These are phyloP conservation scores for Leishmania martiniquensis DNA, from an alignment of 208 protist species.

Conservation along the genomic window DNA sequence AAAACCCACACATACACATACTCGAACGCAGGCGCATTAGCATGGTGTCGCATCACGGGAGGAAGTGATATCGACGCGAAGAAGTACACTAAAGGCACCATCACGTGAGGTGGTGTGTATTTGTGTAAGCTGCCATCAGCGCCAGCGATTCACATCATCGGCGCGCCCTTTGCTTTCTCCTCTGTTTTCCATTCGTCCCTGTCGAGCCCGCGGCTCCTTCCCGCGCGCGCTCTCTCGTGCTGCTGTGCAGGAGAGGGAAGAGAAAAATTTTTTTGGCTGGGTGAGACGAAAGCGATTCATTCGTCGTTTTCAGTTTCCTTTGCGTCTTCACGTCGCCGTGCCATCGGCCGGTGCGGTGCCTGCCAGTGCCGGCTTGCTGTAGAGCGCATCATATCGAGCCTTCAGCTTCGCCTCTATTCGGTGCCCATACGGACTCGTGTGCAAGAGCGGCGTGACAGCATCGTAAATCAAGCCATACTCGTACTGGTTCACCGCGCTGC, in stretches of 20 bases:
- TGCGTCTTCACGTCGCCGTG: background rate
- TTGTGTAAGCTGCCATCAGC: background rate
- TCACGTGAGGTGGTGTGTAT: background rate
- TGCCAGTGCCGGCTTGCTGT: conserved; percentile 1
- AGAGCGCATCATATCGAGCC: conserved; percentile 25
- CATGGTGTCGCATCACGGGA: background rate
- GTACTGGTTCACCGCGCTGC: conserved; percentile 43
- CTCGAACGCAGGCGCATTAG: background rate
- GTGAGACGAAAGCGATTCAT: background rate
- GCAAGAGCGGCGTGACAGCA: conserved; percentile 50
- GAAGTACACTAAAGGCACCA: background rate
- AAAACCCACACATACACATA: background rate
- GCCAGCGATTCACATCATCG: background rate
- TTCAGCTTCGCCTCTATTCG: conserved; percentile 75
- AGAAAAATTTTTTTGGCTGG: background rate
- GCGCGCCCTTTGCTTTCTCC: background rate
- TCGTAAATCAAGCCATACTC: conserved; percentile 59
- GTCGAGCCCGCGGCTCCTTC: background rate
- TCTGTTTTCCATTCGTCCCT: background rate
- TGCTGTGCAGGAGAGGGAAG: no score
- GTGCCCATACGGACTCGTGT: conserved; percentile 71
- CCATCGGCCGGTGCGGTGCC: background rate
- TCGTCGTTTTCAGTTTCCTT: no score
- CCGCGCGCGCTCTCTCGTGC: background rate
- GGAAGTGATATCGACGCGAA: background rate